Evolutionary conservation across 305 asterid genomes (phyloP), one percentile per base, ranked within the genome.

Genomic region (Coffea humblotiana): DNA sequence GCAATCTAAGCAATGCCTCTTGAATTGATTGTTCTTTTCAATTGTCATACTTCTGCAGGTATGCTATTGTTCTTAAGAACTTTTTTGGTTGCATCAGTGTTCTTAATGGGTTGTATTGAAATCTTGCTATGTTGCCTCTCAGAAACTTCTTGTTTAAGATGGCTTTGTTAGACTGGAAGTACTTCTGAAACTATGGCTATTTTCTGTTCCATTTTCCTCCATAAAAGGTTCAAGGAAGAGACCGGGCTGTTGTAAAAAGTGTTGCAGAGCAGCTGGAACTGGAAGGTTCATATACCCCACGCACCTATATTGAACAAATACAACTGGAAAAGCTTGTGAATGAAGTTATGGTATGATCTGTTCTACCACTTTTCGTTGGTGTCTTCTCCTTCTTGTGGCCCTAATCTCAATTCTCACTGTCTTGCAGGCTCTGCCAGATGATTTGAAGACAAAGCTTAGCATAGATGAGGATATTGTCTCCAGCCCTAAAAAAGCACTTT

Each of bases 311-410:
- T 64, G 98, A 96, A 88, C 98, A 94, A 88, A 96, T 96, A 79
- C 99, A 96, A 85, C 83, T 96, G 84, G 99, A 96, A 90, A 94
- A 96, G 86, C 97, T 96, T 80, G 96, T 96, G 65, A 88, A 91
- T 71, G 99, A 96, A 74, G 92, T 96, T 83, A 94, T 92, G 99
- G 99, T 96, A 92, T 82, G 94, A 83, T 61, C 71, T n/a, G 74
- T 82, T 72, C 23, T 77, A 15, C 37, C 72, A 49, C 78, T 75
- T 78, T 76, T 77, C 58, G 47, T 47, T 76, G 43, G 37, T 85
- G 10, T 77, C 45, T 71, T 77, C 67, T 64, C 56, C 51, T 71
- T 37, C 71, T 77, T 40, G 48, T 37, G 71, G 54, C 82, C 67
- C 85, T 90, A 75, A 92, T 68, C 5, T n/a, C 45, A 29, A 29